Evolutionary conservation across 768 basidiomycete genomes (phyloP).

Genomic region (Rhodosporidiobolus sp.): DNA sequence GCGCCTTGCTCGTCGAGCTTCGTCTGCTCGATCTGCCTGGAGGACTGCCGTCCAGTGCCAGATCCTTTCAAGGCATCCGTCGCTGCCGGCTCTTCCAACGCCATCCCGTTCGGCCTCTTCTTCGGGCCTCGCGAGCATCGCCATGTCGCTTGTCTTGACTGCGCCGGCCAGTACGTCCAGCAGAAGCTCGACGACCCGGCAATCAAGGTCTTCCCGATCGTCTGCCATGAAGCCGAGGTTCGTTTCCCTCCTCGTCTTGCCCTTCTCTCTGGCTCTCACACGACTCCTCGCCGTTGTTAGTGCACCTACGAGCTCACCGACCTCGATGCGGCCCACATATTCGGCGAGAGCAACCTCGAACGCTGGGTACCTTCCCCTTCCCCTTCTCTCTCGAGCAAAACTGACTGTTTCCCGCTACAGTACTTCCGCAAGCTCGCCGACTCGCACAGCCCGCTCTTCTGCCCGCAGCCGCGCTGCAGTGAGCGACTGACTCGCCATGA

Average conservation of each 20-base stretch:
- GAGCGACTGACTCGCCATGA: not conserved
- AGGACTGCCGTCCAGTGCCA: too few species aligned
- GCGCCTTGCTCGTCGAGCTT: too few species aligned
- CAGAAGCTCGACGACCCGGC: not conserved
- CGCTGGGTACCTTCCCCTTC: slow-evolving; percentile 2
- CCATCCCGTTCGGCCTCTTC: too few species aligned
- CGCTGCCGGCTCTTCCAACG: not conserved
- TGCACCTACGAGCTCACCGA: slow-evolving; percentile 11
- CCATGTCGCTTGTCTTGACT: slow-evolving; percentile 7
- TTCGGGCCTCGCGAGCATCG: too few species aligned
- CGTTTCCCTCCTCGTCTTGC: not conserved
- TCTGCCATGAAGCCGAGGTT: not conserved
- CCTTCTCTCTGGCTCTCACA: too few species aligned
- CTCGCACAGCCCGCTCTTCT: not conserved
- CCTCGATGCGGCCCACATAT: not conserved
- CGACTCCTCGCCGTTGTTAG: not conserved
- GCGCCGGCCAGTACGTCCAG: not conserved
- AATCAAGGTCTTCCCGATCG: not conserved
- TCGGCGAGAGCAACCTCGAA: slow-evolving; percentile 4
- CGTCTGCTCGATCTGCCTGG: not conserved
- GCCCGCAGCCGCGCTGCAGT: slow-evolving; percentile 1
- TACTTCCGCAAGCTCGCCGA: slow-evolving; percentile 16
- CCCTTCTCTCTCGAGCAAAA: not conserved
- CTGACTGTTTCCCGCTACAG: too few species aligned
- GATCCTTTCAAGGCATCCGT: too few species aligned